These are phyloP conservation scores for Daldinia caldariorum DNA, from an alignment of 495 filamentous ascomycete genomes.

Conservation along the genomic window DNA sequence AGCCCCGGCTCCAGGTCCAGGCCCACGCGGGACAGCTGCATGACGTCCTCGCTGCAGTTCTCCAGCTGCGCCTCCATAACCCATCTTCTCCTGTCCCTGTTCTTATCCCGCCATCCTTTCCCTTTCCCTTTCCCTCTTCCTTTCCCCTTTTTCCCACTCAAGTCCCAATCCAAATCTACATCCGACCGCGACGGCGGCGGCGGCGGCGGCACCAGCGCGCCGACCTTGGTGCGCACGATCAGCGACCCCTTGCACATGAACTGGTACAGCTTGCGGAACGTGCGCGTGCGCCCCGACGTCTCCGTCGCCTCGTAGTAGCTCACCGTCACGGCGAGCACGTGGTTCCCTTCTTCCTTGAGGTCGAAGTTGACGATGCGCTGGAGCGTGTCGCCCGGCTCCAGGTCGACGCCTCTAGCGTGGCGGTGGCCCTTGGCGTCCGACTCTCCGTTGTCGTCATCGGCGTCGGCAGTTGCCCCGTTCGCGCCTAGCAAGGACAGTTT, in stretches of 20 bases:
- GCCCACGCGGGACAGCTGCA: conserved; percentile 67
- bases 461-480: conserved; percentile 19
- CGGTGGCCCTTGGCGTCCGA: conserved; percentile 8
- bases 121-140: too few species aligned
- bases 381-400: conserved; percentile 73
- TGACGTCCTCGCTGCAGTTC: conserved; percentile 79
- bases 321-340: conserved; percentile 93
- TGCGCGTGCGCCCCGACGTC: conserved; percentile 76
- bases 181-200: neutral
- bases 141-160: too few species aligned
- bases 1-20: conserved; percentile 62
- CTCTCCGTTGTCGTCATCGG: neutral
- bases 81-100: conserved; percentile 50
- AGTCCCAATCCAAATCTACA: neutral
- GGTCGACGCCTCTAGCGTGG: conserved; percentile 54
- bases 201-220: conserved; percentile 57
- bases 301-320: conserved; percentile 80
- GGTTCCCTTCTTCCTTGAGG: conserved; percentile 91
- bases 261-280: conserved; percentile 95
- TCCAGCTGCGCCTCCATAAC: conserved; percentile 93
- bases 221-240: conserved; percentile 88
- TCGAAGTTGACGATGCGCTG: conserved; percentile 88
- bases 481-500: conserved; percentile 41
- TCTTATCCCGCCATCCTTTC: too few species aligned
- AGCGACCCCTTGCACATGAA: conserved; percentile 91